Base-by-base conservation (phyloP, 2,329 filamentous ascomycete genomes). In the Aureobasidium sp. region DNA sequence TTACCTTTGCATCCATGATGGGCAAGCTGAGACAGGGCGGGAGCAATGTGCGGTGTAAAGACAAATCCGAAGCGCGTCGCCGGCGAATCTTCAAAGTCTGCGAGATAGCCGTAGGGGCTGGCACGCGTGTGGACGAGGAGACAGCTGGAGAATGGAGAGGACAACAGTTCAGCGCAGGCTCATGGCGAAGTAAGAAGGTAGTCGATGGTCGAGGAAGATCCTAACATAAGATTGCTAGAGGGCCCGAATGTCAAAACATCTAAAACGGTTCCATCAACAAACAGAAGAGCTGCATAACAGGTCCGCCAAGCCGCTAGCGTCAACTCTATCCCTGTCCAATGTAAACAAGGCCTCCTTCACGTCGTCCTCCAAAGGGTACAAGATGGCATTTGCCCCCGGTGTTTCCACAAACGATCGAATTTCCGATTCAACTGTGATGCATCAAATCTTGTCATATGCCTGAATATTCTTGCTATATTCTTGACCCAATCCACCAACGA, bases 1-100 rank as follows among this genome's bases (percentile, higher is more conserved):
- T 68, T 70, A 77, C 75, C 71, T 77, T 77, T 69, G 75, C 75
- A 63, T 77, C 74, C 75, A 77, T 77, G 64, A 50, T 73, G 9
- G 67, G 55, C 49, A 23, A 55, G 23, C 55, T 45, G 57, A 40
- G 38, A 47, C 49, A 51, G 49, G 35, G 40, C 29, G 59, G 35
- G 23, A 42, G 35, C 23, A 37, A 45, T 51, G 61, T 57, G 54
- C 21, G 45, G 61, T 61, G 43, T 33, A 23, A 43, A 37, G 40
- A 46, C 38, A 46, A 46, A 19, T 38, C 27, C 40, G 42, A 43
- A 49, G 55, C 55, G 47, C 40, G 58, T 60, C 47, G 49, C 46
- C 40, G 58, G 38, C 29, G 47, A 46, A 46, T 42, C 47, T 45
- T 35, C 27, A 46, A 53, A 54, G 46, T 60, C 38, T 51, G 58